These are phyloP conservation scores for Rutstroemia sp. DNA, from an alignment of 2,329 filamentous ascomycete genomes.

Conservation along the genomic window DNA sequence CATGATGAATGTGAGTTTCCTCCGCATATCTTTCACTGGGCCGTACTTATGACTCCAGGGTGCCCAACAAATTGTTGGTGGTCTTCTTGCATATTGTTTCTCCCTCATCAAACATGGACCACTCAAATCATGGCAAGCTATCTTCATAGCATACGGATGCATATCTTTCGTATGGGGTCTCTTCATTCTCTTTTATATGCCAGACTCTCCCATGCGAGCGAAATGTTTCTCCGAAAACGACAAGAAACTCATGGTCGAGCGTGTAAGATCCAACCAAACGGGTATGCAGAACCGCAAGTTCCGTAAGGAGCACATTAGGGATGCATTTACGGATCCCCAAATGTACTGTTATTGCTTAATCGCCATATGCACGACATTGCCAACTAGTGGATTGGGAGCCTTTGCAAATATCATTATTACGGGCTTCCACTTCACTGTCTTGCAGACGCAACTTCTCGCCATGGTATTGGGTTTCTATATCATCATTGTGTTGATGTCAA, in stretches of 20 bases:
- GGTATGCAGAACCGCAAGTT: conserved; percentile 47
- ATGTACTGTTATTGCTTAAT: conserved; percentile 58
- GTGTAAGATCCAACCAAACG: conserved; percentile 50
- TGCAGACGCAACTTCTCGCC: conserved; percentile 65
- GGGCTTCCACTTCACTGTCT: conserved; percentile 54
- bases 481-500: conserved; percentile 59
- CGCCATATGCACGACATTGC: conserved; percentile 64
- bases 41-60: conserved; percentile 58
- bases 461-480: conserved; percentile 73
- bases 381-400: conserved; percentile 63
- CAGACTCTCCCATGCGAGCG: conserved; percentile 44
- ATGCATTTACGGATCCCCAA: conserved; percentile 55
- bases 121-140: conserved; percentile 55
- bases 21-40: not conserved
- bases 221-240: conserved; percentile 35
- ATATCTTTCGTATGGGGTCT: conserved; percentile 35
- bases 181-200: conserved; percentile 39
- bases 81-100: conserved; percentile 56
- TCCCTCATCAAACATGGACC: conserved; percentile 38
- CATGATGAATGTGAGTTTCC: conserved; percentile 21
- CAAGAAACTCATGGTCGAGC: conserved; percentile 42
- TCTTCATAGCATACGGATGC: conserved; percentile 41
- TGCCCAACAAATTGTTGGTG: conserved; percentile 58
- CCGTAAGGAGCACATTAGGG: conserved; percentile 41
- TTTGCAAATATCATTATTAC: conserved; percentile 71